These are phyloP conservation scores for Hibiscus syriacus DNA, from an alignment of 345 rosid species.

Conservation along the genomic window DNA sequence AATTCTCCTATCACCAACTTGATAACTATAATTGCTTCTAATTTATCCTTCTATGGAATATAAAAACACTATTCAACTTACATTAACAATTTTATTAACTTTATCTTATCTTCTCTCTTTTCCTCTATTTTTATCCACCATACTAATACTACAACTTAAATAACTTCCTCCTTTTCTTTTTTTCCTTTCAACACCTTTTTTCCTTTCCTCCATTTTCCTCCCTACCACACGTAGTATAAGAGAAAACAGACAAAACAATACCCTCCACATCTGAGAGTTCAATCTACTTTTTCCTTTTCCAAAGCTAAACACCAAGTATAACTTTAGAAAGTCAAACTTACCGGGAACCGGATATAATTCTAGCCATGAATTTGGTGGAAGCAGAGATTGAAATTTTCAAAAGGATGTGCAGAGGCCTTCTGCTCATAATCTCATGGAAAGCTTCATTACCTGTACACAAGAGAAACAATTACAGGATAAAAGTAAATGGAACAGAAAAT, in stretches of 20 bases:
- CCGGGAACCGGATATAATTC: slow-evolving; percentile 79
- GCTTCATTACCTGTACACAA: slow-evolving; percentile 37
- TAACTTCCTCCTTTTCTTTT: not conserved
- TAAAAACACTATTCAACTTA: not conserved
- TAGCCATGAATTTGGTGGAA: slow-evolving; percentile 95
- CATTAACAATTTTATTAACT: not conserved
- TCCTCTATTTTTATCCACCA: not conserved
- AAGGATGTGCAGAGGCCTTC: slow-evolving; percentile 97
- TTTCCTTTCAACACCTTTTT: not conserved
- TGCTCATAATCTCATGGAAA: slow-evolving; percentile 77
- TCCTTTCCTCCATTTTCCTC: not conserved
- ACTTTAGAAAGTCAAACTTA: slow-evolving; percentile 26
- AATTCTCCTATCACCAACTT: too few relatives aligned
- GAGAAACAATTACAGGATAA: slow-evolving; percentile 13
- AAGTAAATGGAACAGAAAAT: not conserved
- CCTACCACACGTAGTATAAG: not conserved
- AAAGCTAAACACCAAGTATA: slow-evolving; percentile 8
- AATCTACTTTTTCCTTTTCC: not conserved
- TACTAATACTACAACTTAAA: not conserved
- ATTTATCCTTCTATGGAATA: too few relatives aligned
- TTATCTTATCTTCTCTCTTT: not conserved
- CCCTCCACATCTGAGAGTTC: not conserved
- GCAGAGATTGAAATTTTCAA: slow-evolving; percentile 90
- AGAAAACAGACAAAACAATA: not conserved
- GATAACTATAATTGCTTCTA: too few relatives aligned